Percentiles rank a stretch among this genome's conserved stretches.
Evolutionary conservation across 495 filamentous ascomycete genomes (phyloP).

Genomic region (Daldinia caldariorum): DNA sequence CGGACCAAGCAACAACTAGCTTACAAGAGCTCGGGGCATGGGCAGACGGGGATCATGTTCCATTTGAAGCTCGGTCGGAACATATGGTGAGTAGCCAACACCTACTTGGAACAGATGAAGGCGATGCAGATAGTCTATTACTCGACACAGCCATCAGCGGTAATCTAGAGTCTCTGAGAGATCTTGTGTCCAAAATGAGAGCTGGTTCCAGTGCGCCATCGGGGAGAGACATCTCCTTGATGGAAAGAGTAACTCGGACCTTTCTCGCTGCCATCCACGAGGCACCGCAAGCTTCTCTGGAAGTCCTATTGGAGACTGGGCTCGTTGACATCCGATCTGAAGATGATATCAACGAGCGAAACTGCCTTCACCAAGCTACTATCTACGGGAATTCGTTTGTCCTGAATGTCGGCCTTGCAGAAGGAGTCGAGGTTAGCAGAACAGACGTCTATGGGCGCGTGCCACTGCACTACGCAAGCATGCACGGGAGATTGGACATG

Average conservation of each 20-base stretch:
- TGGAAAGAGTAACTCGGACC: constrained; percentile 82
- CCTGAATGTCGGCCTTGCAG: constrained; percentile 74
- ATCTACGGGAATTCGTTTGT: constrained; percentile 86
- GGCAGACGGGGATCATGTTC: constrained; percentile 93
- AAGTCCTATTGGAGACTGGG: constrained; percentile 78
- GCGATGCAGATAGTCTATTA: constrained; percentile 87
- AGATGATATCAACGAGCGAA: constrained; percentile 97
- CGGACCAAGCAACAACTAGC: constrained; percentile 93
- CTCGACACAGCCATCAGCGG: constrained; percentile 84
- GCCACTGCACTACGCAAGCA: constrained; percentile 94
- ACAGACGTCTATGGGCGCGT: constrained; percentile 94
- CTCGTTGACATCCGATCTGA: constrained; percentile 86
- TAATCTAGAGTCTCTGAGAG: constrained; percentile 66
- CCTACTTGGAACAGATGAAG: constrained; percentile 75
- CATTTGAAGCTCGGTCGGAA: constrained; percentile 73
- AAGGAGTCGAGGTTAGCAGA: constrained; percentile 76
- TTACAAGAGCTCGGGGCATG: constrained; percentile 92
- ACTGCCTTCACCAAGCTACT: constrained; percentile 92
- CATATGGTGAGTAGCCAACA: constrained; percentile 71
- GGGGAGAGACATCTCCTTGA: constrained; percentile 56
- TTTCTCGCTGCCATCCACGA: constrained; percentile 90
- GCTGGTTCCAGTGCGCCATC: constrained; percentile 51
- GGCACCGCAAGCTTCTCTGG: constrained; percentile 79
- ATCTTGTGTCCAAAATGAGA: constrained; percentile 62
- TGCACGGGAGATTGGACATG: constrained; percentile 90